Evolutionary conservation across 805 yeast species (phyloP).

Genomic region (Cyberlindnera mrakii): DNA sequence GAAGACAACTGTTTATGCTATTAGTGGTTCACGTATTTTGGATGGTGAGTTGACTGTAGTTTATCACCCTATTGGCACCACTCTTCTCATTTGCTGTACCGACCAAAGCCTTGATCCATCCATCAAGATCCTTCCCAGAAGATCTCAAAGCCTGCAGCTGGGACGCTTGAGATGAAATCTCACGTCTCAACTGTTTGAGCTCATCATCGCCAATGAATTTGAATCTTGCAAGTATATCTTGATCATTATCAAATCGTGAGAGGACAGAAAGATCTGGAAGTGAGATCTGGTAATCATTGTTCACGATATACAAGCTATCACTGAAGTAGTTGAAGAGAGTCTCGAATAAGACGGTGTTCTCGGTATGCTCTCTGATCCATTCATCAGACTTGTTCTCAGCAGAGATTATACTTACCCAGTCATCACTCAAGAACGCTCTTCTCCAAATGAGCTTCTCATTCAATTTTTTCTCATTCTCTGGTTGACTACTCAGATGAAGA

Average conservation of each 20-base stretch:
- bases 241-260: constrained; percentile 12
- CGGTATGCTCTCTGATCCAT: constrained; percentile 31
- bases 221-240: constrained; percentile 16
- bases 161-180: constrained; percentile 19
- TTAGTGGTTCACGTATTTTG: constrained; percentile 20
- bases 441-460: constrained; percentile 47
- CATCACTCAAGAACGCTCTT: constrained; percentile 47
- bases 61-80: constrained; percentile 29
- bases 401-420: constrained; percentile 39
- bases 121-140: constrained; percentile 16
- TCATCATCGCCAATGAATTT: constrained; percentile 21
- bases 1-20: constrained; percentile 9
- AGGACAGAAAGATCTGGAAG: constrained; percentile 25
- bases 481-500: constrained; percentile 31
- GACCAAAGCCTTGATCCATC: constrained; percentile 28
- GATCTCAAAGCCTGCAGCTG: constrained; percentile 11
- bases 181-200: constrained; percentile 18
- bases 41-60: constrained; percentile 30
- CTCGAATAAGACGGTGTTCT: constrained; percentile 37
- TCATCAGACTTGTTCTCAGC: constrained; percentile 36
- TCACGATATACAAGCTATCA: constrained; percentile 26
- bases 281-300: constrained; percentile 19
- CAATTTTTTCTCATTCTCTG: constrained; percentile 26
- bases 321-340: constrained; percentile 34
- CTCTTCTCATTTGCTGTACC: constrained; percentile 32